Evolutionary conservation across 768 basidiomycete species (phyloP), one percentile per base, ranked within the genome.

Genomic region (Lactarius psammicola): DNA sequence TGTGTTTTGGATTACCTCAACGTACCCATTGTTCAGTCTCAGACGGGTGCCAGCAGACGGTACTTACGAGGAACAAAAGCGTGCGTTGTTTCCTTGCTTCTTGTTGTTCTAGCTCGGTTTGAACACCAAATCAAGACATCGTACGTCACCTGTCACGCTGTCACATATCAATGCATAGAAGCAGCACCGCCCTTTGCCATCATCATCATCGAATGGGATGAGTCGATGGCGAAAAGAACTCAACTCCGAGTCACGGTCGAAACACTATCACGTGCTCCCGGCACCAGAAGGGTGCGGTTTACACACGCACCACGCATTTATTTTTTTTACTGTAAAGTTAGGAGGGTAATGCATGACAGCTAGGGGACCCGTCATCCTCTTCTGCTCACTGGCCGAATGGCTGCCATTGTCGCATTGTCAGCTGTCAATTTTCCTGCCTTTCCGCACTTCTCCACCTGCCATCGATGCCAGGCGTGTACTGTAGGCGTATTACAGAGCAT

Each of bases 61-160:
- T 9, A 46, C 56, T 63, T 36, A 1, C n/a, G 36, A n/a, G 33
- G 51, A 64, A 64, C 63, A 64, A 59, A 51, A 51, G 49, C 26
- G 23, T 51, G 15, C 26, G 26, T 51, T 51, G 49, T 51, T 15
- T 26, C 54, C 31, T 55, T 53, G 51, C 28, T 30, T 53, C 11
- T 18, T 53, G 1, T 53, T 55, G 49, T 51, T 51, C 49, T 51
- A 26, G 49, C 5, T 15, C 11, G 49, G 23, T 26, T 51, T 13
- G 11, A 15, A 49, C 3, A 49, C n/a, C 20, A n/a, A 13, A 23
- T n/a, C 23, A 23, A 1, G n/a, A n/a, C 1, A 49, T 49, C 10
- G n/a, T n/a, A 9, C 17, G 40, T 40, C 40, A n/a, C 42, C 8
- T 4, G 49, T 51, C 26, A 15, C 13, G 6, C 15, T 42, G 44